phyloP scores from a whole-genome alignment of 495 filamentous ascomycete species.

The Symbiotaphrina buchneri region DNA sequence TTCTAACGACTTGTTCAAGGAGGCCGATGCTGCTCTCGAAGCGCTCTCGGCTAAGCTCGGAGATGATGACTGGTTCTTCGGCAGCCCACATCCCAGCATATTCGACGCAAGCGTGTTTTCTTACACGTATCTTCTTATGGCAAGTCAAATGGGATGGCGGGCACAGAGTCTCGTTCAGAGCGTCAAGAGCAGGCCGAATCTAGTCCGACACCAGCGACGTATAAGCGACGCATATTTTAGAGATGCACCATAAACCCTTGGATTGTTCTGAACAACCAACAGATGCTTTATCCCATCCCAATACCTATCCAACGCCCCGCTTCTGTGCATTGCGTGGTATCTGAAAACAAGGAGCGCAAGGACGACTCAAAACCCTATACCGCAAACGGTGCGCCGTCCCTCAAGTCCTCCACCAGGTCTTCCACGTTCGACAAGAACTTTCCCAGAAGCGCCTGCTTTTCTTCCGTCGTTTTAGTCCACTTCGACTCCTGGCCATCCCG shows the following conservation, averaged over 20 bases:
- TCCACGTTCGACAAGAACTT: slow-evolving; percentile 75
- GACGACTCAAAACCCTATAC: background rate
- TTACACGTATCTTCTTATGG: slow-evolving; percentile 66
- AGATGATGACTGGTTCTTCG: slow-evolving; percentile 44
- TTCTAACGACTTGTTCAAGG: slow-evolving; percentile 35
- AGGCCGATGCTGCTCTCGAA: slow-evolving; percentile 46
- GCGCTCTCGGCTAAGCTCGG: slow-evolving; percentile 52
- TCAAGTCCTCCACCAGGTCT: slow-evolving; percentile 73
- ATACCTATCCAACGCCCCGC: background rate
- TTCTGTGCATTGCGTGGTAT: background rate
- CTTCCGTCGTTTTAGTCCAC: slow-evolving; percentile 48
- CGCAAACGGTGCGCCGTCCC: slow-evolving; percentile 50
- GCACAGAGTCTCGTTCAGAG: slow-evolving; percentile 4
- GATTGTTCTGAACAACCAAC: background rate
- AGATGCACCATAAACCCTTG: background rate
- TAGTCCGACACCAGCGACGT: slow-evolving; percentile 13
- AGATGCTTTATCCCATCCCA: slow-evolving; percentile 1
- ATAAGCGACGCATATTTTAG: slow-evolving; percentile 11
- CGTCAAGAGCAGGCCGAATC: slow-evolving; percentile 13
- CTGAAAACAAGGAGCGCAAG: slow-evolving; percentile 1
- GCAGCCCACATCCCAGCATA: slow-evolving; percentile 32
- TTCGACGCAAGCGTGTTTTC: slow-evolving; percentile 83
- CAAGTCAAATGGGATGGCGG: slow-evolving; percentile 31
- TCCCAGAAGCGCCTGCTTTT: slow-evolving; percentile 70
- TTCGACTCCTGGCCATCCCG: slow-evolving; percentile 11